These are phyloP conservation scores for Ustulina deusta DNA, from an alignment of 2,329 filamentous ascomycete species.

Conservation along the genomic window DNA sequence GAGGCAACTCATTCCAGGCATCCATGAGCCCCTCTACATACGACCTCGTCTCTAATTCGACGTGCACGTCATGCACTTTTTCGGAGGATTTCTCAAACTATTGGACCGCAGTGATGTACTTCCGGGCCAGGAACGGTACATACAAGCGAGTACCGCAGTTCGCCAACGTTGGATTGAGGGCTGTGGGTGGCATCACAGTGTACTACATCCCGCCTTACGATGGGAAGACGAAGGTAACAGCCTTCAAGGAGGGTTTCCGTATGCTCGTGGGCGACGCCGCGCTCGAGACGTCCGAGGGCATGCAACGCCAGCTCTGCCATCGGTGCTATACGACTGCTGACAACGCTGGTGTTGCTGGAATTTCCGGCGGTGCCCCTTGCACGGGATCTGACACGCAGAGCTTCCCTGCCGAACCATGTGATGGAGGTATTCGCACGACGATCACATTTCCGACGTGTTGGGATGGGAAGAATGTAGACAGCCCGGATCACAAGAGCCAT, in stretches of 20 bases:
- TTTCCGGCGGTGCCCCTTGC: slow-evolving; percentile 51
- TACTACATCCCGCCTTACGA: slow-evolving; percentile 51
- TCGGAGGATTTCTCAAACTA: slow-evolving; percentile 48
- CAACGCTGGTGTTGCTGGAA: slow-evolving; percentile 40
- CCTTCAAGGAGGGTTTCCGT: slow-evolving; percentile 59
- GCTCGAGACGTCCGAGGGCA: slow-evolving; percentile 42
- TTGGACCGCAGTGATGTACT: slow-evolving; percentile 48
- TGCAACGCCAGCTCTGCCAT: slow-evolving; percentile 54
- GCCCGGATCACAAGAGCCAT: slow-evolving; percentile 56
- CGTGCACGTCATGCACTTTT: slow-evolving; percentile 48
- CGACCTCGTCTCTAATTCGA: slow-evolving; percentile 45
- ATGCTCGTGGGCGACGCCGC: slow-evolving; percentile 59
- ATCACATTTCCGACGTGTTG: slow-evolving; percentile 68
- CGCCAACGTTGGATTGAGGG: slow-evolving; percentile 46
- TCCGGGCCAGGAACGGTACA: slow-evolving; percentile 46
- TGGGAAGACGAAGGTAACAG: slow-evolving; percentile 55
- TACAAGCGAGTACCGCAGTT: slow-evolving; percentile 48
- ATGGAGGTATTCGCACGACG: slow-evolving; percentile 61
- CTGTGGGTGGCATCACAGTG: slow-evolving; percentile 48
- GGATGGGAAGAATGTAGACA: slow-evolving; percentile 63
- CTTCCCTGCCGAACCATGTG: slow-evolving; percentile 65
- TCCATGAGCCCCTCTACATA: slow-evolving; percentile 44
- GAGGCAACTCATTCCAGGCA: slow-evolving; percentile 49
- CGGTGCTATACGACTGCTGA: slow-evolving; percentile 47
- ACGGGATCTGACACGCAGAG: slow-evolving; percentile 56